Conservation (phyloP, 768 basidiomycete species). For the Sporobolomyces phaffii region DNA sequence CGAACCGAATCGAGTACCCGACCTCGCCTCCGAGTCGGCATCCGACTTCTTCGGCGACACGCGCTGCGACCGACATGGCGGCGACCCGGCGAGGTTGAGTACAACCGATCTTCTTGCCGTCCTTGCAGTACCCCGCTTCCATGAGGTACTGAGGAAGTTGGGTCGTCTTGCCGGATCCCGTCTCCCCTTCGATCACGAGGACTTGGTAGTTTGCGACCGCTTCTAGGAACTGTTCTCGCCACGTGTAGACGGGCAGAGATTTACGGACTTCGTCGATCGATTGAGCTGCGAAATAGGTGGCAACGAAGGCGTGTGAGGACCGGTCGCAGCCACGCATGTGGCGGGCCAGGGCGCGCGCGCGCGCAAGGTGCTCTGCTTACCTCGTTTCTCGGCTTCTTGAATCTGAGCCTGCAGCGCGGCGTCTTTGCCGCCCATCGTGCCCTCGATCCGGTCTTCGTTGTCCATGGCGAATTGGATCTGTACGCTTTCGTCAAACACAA, state of each 20-base stretch:
- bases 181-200: constrained; percentile 95
- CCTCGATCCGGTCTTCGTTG: constrained; percentile 56
- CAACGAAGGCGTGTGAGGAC: not conserved
- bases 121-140: constrained; percentile 87
- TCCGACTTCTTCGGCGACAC: constrained; percentile 98
- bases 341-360: too few species aligned
- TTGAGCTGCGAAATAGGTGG: constrained; percentile 52
- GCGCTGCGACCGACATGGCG: constrained; percentile 97
- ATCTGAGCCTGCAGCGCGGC: constrained; percentile 78
- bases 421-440: constrained; percentile 73
- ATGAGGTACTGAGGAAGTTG: constrained; percentile 97
- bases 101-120: constrained; percentile 84
- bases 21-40: constrained; percentile 95
- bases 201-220: constrained; percentile 89
- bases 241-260: constrained; percentile 82
- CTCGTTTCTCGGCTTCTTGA: constrained; percentile 81
- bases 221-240: constrained; percentile 77
- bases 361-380: constrained; percentile 51
- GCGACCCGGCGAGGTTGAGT: constrained; percentile 98
- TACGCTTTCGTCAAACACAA: constrained; percentile 96
- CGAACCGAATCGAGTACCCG: constrained; percentile 99
- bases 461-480: constrained; percentile 85
- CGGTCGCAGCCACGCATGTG: constrained; percentile 3
- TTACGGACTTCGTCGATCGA: constrained; percentile 90
- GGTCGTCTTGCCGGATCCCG: constrained; percentile 97